Base-by-base conservation (phyloP, 2,329 filamentous ascomycete species). In the Arthroderma sp. region DNA sequence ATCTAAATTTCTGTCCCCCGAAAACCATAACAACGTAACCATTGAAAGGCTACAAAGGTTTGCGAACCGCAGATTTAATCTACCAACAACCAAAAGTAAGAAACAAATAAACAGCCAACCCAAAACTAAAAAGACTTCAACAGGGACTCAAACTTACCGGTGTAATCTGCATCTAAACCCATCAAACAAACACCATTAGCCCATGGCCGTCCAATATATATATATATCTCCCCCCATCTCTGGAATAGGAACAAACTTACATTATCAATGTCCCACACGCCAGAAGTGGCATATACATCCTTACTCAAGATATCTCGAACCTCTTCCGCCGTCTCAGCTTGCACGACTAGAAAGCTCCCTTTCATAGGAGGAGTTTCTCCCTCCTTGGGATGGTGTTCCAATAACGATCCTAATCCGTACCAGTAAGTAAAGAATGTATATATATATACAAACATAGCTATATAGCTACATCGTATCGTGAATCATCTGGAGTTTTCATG, bases 241-340 rank as follows among this genome's bases (percentile, higher is more conserved):
- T 27, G 29, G 10, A 34, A 22, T 10, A 37, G 60, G 58, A 57
- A 54, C 66, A 55, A 22, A 22, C 15, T 22, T 50, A 60, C 77
- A 55, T 83, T 83, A 32, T 80, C 74, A 47, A 83, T 58, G 68
- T 94, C 85, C 87, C 87, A 94, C 6, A 93, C 86, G 0, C 80
- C 84, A 37, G 64, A 71, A 48, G 66, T 72, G 6, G 72, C 69
- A 64, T 94, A 94, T 6, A 87, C 68, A 65, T 94, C 87, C 40
- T 75, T 71, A 61, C 74, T 75, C 39, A 94, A 60, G 42, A 74
- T 57, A 53, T 81, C 73, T 36, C 81, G 60, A 2, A 85, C 76
- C 59, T 86, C 81, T 51, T 87, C 81, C 54, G 74, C 77, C 6
- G 73, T 79, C 49, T 77, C 73, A 5, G 83, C 85, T 29, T 75